Conservation (phyloP, 176 grass and related monocot species). For the Carex cristatella region DNA sequence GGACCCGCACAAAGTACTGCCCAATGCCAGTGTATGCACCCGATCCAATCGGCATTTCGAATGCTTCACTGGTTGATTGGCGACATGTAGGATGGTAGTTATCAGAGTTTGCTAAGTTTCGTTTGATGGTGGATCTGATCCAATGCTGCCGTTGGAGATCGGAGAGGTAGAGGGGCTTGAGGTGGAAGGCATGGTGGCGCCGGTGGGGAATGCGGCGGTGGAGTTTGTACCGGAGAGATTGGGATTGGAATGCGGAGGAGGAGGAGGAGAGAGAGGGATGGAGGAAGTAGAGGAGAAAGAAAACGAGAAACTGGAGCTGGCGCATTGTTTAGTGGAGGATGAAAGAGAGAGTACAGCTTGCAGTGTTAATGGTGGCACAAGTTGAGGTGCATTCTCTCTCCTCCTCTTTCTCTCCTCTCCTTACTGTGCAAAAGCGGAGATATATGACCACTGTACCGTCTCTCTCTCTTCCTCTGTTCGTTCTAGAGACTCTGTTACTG, state of each 20-base stretch:
- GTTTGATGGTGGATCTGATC: conserved; percentile 18
- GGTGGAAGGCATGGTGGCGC: conserved; percentile 14
- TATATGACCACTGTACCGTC: neutral
- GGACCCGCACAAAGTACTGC: conserved; percentile 65
- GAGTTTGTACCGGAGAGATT: conserved; percentile 12
- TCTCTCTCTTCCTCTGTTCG: neutral
- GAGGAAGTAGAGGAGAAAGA: conserved; percentile 19
- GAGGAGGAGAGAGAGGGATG: conserved; percentile 28
- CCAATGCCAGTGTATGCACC: conserved; percentile 36
- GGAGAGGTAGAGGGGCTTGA: neutral
- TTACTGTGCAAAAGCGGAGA: neutral
- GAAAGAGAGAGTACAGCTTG: neutral
- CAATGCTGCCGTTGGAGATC: conserved; percentile 24
- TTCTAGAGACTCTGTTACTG: neutral
- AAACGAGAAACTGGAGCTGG: conserved; percentile 18
- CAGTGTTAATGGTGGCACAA: conserved; percentile 12
- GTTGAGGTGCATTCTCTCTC: conserved; percentile 10
- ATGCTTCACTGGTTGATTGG: conserved; percentile 21
- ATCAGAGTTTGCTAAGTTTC: neutral
- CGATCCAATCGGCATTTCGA: conserved; percentile 68
- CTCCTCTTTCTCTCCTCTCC: neutral
- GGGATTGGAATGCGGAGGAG: neutral
- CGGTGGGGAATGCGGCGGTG: neutral
- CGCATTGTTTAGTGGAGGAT: conserved; percentile 15
- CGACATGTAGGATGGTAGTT: neutral